Evolutionary conservation across 2,329 filamentous ascomycete genomes (phyloP), one percentile per base, ranked within the genome.

Genomic region (Lachnellula hyalina): DNA sequence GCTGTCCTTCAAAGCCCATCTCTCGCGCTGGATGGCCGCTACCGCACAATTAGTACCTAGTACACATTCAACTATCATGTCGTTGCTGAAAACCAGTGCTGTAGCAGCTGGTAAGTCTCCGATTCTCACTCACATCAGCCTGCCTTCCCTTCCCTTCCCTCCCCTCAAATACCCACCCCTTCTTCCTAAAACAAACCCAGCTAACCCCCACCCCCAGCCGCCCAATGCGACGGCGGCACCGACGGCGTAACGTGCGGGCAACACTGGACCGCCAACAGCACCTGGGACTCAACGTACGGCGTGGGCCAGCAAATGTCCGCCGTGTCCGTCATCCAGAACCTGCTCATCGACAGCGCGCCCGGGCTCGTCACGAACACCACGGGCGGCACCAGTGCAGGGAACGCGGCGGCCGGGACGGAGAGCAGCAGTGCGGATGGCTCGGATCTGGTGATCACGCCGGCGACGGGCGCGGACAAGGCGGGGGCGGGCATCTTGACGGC

Each of bases 231-330:
- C 0, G 84, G 83, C 23, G 83, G 82, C 15, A 60, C 66, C 25
- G 83, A 83, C 58, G 74, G 77, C 8, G 76, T 76, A 25, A 78
- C 83, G 75, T 86, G 83, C 61, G 81, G 83, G 11, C 67, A 83
- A 51, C 77, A 78, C 56, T 86, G 83, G 82, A 77, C 76, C 40
- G 76, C 78, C 55, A 73, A 70, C 19, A 73, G 70, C 0, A 71
- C 70, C 7, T 87, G 78, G 70, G 83, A 87, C 66, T 80, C 81
- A 32, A 74, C 73, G 2, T 78, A 75, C 6, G 85, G 85, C 9
- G 78, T 87, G 2, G 85, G 85, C 11, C 83, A 88, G 68, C 85
- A 89, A 69, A 88, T 89, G 85, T 76, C 81, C 1, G 84, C 81
- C 3, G 73, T 88, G 66, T 83, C 87, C 63, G 75, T 87, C 8